Evolutionary conservation across 164 flowering plant species (phyloP).

Genomic region (Liquidambar formosana): DNA sequence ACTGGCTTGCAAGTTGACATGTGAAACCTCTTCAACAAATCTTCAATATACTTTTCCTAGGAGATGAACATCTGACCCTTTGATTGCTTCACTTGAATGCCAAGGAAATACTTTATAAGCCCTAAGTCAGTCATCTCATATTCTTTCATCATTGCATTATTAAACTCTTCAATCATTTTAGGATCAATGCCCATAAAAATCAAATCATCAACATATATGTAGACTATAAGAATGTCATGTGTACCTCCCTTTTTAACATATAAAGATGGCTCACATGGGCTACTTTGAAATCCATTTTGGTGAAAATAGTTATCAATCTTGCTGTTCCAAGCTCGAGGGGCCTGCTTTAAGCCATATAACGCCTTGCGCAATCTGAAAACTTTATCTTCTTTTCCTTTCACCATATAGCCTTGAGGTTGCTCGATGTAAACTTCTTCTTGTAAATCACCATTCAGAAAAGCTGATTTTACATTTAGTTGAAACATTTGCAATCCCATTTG

Average conservation of each 20-base stretch:
- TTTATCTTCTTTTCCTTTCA: too few species aligned
- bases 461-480: too few species aligned
- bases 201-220: neutral
- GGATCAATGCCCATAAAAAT: neutral
- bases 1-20: neutral
- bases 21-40: neutral
- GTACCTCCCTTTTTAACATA: neutral
- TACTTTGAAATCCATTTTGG: too few species aligned
- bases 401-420: too few species aligned
- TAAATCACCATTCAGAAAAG: too few species aligned
- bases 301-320: too few species aligned
- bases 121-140: constrained; percentile 2
- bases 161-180: neutral
- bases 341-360: too few species aligned
- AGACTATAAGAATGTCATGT: neutral
- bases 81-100: neutral
- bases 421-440: too few species aligned
- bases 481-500: too few species aligned
- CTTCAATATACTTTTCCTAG: neutral
- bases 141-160: neutral
- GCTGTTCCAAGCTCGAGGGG: too few species aligned
- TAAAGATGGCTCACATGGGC: neutral
- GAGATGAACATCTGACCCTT: neutral
- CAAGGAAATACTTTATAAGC: neutral
- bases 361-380: too few species aligned